Conservation (phyloP, 2,329 filamentous ascomycete genomes). For the Colletotrichum paranaense region DNA sequence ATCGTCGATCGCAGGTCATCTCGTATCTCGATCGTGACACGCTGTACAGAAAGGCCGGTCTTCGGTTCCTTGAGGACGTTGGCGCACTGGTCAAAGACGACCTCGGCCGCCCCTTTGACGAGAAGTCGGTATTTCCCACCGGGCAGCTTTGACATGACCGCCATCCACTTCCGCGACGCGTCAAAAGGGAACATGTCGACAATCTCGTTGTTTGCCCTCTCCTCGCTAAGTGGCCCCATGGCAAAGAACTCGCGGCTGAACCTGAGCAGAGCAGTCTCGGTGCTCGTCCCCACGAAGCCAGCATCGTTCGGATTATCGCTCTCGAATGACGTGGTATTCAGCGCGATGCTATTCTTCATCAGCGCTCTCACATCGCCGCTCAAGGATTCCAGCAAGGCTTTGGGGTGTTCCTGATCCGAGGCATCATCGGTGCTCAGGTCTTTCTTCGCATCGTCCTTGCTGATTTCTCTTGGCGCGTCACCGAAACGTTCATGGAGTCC, state of each 20-base stretch:
- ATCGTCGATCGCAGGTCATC: conserved; percentile 48
- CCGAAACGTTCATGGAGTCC: conserved; percentile 54
- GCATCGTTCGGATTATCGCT: conserved; percentile 49
- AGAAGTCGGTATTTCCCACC: conserved; percentile 61
- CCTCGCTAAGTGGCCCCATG: conserved; percentile 56
- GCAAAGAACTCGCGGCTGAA: conserved; percentile 62
- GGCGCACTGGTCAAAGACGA: conserved; percentile 59
- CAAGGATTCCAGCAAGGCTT: conserved; percentile 40
- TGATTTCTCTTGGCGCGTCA: conserved; percentile 37
- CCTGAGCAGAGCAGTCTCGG: conserved; percentile 63
- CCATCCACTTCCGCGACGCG: conserved; percentile 67
- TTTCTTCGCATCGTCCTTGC: conserved; percentile 40
- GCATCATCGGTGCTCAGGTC: conserved; percentile 38
- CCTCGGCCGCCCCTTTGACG: conserved; percentile 69
- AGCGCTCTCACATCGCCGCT: conserved; percentile 48
- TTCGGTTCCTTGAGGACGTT: conserved; percentile 58
- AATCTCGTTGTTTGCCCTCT: conserved; percentile 57
- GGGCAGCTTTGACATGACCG: conserved; percentile 59
- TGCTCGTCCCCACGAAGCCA: conserved; percentile 64
- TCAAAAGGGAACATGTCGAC: conserved; percentile 65
- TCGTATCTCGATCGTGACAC: conserved; percentile 46
- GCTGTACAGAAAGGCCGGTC: conserved; percentile 41
- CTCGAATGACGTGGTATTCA: conserved; percentile 67
- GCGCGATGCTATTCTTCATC: conserved; percentile 52
- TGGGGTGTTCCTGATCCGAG: conserved; percentile 40